These are phyloP conservation scores for Adansonia gregorii DNA, from an alignment of 441 rosid species.

Conservation along the genomic window DNA sequence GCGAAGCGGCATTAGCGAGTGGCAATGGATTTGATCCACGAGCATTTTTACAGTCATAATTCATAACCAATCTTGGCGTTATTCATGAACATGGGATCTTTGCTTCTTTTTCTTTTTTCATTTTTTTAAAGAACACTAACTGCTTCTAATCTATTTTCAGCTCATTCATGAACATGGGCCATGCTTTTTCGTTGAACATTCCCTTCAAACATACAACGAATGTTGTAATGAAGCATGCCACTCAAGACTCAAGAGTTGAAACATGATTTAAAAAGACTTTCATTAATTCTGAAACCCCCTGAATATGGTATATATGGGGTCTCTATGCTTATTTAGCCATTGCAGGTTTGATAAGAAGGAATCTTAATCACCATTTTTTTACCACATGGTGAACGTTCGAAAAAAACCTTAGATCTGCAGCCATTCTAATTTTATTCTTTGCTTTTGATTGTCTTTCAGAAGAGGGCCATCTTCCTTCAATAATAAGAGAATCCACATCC, in stretches of 20 bases:
- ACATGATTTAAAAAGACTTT: background rate
- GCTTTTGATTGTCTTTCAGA: conserved; percentile 18
- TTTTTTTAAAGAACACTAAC: background rate
- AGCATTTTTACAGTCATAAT: background rate
- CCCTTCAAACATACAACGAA: background rate
- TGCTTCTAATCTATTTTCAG: too few species aligned
- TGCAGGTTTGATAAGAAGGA: conserved; percentile 46
- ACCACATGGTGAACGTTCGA: conserved; percentile 38
- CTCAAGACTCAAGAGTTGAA: background rate
- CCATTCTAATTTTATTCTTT: conserved; percentile 36
- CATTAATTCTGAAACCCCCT: background rate
- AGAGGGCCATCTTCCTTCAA: conserved; percentile 38
- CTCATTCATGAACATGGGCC: background rate
- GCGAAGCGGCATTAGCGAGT: background rate
- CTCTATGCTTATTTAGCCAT: conserved; percentile 12
- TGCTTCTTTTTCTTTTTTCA: background rate
- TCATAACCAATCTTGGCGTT: background rate
- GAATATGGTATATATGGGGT: background rate
- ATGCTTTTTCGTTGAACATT: background rate
- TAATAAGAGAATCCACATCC: conserved; percentile 52
- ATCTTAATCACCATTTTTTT: conserved; percentile 39
- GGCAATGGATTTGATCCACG: background rate
- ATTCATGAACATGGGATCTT: background rate
- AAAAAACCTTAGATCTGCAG: conserved; percentile 30
- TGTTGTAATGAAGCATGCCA: background rate